Base-by-base conservation (phyloP, 768 basidiomycete genomes). In the Macrocybe gigantea region DNA sequence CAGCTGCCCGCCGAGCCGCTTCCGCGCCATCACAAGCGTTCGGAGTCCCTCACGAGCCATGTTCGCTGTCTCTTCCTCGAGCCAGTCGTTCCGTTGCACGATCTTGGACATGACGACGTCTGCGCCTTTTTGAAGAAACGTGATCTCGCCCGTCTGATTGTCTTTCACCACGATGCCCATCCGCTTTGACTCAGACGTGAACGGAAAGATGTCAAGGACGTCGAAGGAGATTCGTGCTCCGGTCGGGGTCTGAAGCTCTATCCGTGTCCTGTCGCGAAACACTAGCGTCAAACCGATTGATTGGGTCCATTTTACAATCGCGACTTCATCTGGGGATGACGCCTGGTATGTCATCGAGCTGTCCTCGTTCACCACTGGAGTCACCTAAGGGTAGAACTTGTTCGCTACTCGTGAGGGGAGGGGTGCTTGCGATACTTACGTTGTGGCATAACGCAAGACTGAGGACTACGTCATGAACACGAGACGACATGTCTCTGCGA, bases 111-210 rank as follows among this genome's bases (percentile, higher is more conserved):
- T 98, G 36, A 98, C 91, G n/a, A 94, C 93, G 60, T 99, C 96
- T 0, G 95, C 96, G 22, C 96, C 96, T 62, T 99, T 99, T 60
- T 98, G 92, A 49, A 93, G 69, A 67, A 99, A 99, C 7, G 76
- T 81, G 44, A 94, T 83, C 50, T 94, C 91, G 43, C 85, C 82
- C 0, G 79, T 76, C 33, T 79, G 74, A 0, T 69, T 63, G 48
- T 97, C 94, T 22, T 88, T 84, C 33, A 98, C 87, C 58, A 99
- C 78, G 60, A 98, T 97, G 32, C 96, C 94, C 96, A 98, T 99
- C 30, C 96, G 89, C 65, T 99, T 98, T 1, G 93, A 93, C 64
- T 98, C 96, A 9, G 93, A 96, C 0, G 95, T 98, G 70, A 99
- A 98, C 0, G 96, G 96, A 68, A 99, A 99, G 49, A 99, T 80